A percentile compares a stretch with the other conserved stretches of the same genome.
These are phyloP conservation scores for Schwanniomyces pseudopolymorphus DNA, from an alignment of 805 yeast species.

Conservation along the genomic window DNA sequence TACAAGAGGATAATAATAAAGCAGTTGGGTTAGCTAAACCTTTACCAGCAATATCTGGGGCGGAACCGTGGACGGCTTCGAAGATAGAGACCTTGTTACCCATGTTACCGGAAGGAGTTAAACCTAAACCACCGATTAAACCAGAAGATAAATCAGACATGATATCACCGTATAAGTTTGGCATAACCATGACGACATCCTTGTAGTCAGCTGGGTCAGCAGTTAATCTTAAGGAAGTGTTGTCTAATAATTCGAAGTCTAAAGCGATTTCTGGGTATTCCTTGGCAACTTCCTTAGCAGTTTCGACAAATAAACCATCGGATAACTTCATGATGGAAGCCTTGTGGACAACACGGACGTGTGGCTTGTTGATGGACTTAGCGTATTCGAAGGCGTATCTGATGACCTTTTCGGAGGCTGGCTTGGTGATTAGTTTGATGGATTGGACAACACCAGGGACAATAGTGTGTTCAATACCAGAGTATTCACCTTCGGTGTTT, in stretches of 20 bases:
- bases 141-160: conserved; percentile 98
- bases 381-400: conserved; percentile 98
- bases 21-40: conserved; percentile 99
- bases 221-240: conserved; percentile 89
- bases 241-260: conserved; percentile 87
- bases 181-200: conserved; percentile 95
- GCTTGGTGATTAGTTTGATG: conserved; percentile 93
- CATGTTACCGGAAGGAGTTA: conserved; percentile 99
- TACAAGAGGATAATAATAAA: conserved; percentile 87
- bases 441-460: conserved; percentile 99
- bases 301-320: conserved; percentile 92
- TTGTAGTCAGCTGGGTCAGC: conserved; percentile 85
- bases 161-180: conserved; percentile 98
- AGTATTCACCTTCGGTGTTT: conserved; percentile 99
- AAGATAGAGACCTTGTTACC: conserved; percentile 97
- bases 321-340: conserved; percentile 98
- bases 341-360: conserved; percentile 94
- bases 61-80: conserved; percentile 99
- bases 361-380: conserved; percentile 78
- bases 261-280: conserved; percentile 90
- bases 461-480: conserved; percentile 97
- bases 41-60: conserved; percentile 99
- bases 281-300: conserved; percentile 85
- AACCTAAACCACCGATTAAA: conserved; percentile 97
- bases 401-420: conserved; percentile 94